Evolutionary conservation across 345 rosid genomes (phyloP).

Genomic region (Citrus trifoliata): DNA sequence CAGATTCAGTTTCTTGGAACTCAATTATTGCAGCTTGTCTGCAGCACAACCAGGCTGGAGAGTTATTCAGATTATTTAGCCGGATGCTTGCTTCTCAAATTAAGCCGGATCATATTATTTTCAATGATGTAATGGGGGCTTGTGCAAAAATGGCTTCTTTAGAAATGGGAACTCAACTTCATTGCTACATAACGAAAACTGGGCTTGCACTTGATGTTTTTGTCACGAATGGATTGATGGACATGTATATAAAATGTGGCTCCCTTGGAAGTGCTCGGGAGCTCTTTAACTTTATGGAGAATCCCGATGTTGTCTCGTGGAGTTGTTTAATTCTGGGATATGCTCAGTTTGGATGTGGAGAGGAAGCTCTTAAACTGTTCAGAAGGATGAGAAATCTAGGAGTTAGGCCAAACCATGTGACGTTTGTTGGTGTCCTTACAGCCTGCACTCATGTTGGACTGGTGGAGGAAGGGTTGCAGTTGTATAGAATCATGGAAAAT

Average conservation of each 20-base stretch:
- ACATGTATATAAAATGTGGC: constrained; percentile 82
- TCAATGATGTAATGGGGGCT: constrained; percentile 48
- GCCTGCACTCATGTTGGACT: constrained; percentile 81
- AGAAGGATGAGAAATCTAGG: constrained; percentile 48
- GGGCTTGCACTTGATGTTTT: constrained; percentile 44
- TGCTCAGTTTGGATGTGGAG: constrained; percentile 67
- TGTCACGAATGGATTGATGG: constrained; percentile 52
- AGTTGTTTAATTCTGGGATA: constrained; percentile 68
- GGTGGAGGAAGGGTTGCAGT: constrained; percentile 60
- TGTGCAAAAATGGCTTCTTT: constrained; percentile 64
- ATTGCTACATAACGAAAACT: constrained; percentile 46
- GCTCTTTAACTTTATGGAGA: constrained; percentile 50
- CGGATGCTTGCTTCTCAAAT: constrained; percentile 43
- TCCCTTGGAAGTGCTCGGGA: constrained; percentile 41
- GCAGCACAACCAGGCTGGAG: constrained; percentile 48
- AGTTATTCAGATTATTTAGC: constrained; percentile 52
- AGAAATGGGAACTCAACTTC: constrained; percentile 62
- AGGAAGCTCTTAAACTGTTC: constrained; percentile 63
- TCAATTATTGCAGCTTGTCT: constrained; percentile 64
- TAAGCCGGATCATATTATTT: constrained; percentile 53
- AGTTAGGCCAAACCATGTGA: constrained; percentile 55
- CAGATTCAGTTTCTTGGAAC: constrained; percentile 71
- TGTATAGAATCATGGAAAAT: constrained; percentile 48
- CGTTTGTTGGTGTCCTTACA: constrained; percentile 52
- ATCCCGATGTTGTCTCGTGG: constrained; percentile 70